Conservation (phyloP, 495 filamentous ascomycete genomes). For the Penicillium odoratum region DNA sequence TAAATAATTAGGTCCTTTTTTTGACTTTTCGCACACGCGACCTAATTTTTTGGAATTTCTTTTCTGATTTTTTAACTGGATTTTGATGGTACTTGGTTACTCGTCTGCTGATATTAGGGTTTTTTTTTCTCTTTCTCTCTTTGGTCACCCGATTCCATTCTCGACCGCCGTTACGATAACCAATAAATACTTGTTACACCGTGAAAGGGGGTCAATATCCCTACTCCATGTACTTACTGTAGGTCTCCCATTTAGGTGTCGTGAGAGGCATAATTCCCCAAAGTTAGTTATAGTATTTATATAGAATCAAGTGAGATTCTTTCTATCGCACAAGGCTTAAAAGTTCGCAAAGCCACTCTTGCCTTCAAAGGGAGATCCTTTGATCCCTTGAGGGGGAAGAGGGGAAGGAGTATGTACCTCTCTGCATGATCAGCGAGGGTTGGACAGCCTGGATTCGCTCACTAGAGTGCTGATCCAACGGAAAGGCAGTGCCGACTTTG, state of each 20-base stretch:
- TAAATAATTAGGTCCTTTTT: conserved; percentile 4
- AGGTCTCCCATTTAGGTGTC: background rate
- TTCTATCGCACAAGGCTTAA: conserved; percentile 1
- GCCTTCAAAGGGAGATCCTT: background rate
- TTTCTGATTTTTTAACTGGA: background rate
- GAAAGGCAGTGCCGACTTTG: background rate
- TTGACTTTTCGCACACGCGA: conserved; percentile 10
- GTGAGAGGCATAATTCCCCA: background rate
- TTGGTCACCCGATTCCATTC: conserved; percentile 7
- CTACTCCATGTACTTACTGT: background rate
- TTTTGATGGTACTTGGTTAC: background rate
- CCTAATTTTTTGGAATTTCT: conserved; percentile 6
- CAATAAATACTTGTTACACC: conserved; percentile 15
- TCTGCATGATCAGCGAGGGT: conserved; percentile 10
- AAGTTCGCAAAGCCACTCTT: background rate
- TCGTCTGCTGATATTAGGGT: background rate
- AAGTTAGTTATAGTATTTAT: background rate
- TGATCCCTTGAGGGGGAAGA: background rate
- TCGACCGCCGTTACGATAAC: conserved; percentile 6
- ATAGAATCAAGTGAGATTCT: background rate
- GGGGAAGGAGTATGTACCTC: background rate
- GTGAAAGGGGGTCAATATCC: conserved; percentile 11
- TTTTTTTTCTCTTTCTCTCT: background rate
- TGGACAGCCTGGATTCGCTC: conserved; percentile 4
- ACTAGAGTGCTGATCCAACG: conserved; percentile 6